Evolutionary conservation across 768 basidiomycete genomes (phyloP).

Genomic region (Trichaptum fuscoviolaceum): DNA sequence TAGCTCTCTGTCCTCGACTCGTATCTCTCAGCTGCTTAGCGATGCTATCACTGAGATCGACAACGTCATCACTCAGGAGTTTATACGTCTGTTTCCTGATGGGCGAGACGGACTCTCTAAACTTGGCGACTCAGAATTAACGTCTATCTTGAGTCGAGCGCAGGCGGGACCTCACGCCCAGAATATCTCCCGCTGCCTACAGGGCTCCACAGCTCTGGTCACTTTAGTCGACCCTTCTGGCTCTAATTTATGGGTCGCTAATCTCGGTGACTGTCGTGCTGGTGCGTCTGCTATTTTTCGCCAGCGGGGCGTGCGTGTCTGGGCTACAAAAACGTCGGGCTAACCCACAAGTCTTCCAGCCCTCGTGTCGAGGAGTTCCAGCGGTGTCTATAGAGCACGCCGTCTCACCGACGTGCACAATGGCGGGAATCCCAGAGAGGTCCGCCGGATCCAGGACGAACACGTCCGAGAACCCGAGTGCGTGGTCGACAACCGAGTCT

Average conservation of each 20-base stretch:
- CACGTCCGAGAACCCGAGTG: conserved; percentile 18
- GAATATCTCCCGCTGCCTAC: not conserved
- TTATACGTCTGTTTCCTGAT: not conserved
- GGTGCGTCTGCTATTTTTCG: conserved; percentile 6
- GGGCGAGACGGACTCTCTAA: not conserved
- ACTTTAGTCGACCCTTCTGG: conserved; percentile 10
- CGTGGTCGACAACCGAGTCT: conserved; percentile 26
- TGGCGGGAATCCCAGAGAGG: conserved; percentile 12
- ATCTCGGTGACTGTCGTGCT: conserved; percentile 15
- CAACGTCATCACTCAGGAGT: conserved; percentile 1
- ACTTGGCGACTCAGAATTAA: conserved; percentile 4
- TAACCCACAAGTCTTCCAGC: conserved; percentile 1
- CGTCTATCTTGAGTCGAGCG: not conserved
- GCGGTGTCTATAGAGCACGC: not conserved
- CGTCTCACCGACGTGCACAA: conserved; percentile 13
- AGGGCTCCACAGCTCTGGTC: conserved; percentile 10
- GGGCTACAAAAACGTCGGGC: not conserved
- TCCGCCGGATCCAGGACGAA: conserved; percentile 10
- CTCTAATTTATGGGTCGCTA: conserved; percentile 15
- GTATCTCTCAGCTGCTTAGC: conserved; percentile 1
- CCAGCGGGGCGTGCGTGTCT: not conserved
- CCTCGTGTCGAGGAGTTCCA: not conserved
- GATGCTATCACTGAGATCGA: conserved; percentile 2
- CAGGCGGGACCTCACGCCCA: not conserved
- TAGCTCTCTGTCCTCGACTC: not conserved